Base-by-base conservation (phyloP, 306 rosid genomes). In the Gleditsia sinensis region DNA sequence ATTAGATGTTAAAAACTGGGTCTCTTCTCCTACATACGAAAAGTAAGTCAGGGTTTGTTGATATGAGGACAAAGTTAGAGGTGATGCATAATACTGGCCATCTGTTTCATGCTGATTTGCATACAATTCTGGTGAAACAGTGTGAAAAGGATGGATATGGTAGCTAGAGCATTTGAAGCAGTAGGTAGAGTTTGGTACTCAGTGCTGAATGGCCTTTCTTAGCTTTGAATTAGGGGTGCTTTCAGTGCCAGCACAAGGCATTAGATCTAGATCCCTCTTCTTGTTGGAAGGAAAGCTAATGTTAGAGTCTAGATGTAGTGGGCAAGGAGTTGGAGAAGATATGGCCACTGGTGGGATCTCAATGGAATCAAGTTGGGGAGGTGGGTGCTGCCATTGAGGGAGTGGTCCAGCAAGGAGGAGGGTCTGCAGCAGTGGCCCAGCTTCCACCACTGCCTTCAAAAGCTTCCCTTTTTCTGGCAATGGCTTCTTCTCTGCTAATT, bases 301-400 rank as follows among this genome's bases (percentile, higher is more conserved):
- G 78, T 39, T 20, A 19, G 86, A 46, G 50, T 84, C 79, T 45
- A 36, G 78, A 30, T 30, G 71, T 17, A 33, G 43, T 70, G 79
- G 61, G 40, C 51, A 62, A 11, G 54, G 5, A 8, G 75, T 55
- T 2, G 84, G 80, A 25, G 85, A 82, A 51, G 91, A 84, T 69
- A 90, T 78, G 20, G 80, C 67, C 23, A 90, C 87, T 0, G 88
- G 95, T 12, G 96, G 98, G 73, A 93, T 93, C 63, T 93, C 94
- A 51, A 76, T 78, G 24, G 91, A 74, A 33, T 84, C 80, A 27
- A 93, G 81, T 14, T 74, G 88, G 58, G 96, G 98, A 48, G 98
- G 98, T 1, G 96, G 98, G 71, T 93, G 95, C 60, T 93, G 92
- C 98, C 98, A 93, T 42, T 84, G 94, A 24, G 96, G 98, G 12